A percentile compares a stretch with the other conserved stretches of the same genome.
Conservation (phyloP, 2,329 filamentous ascomycete genomes). For the Ophiobolus disseminans region DNA sequence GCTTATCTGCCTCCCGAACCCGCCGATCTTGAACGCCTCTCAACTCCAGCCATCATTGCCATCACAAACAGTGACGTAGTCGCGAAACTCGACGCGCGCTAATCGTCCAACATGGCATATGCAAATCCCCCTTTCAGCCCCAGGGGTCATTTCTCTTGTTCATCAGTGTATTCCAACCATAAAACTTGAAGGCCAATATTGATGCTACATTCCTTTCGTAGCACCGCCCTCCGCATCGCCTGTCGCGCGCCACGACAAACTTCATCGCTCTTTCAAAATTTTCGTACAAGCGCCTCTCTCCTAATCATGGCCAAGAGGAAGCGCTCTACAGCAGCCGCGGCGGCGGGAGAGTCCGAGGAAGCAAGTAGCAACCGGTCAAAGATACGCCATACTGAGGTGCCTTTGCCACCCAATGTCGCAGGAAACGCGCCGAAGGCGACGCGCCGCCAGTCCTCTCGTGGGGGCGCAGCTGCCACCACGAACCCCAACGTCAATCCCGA, state of each 20-base stretch:
- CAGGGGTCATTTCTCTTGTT: constrained; percentile 1
- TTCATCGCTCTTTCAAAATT: constrained; percentile 15
- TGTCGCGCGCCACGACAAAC: constrained; percentile 25
- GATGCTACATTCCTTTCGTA: constrained; percentile 38
- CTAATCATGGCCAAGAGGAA: constrained; percentile 43
- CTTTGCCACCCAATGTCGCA: constrained; percentile 28
- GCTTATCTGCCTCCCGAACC: constrained; percentile 18
- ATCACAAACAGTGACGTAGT: constrained; percentile 27
- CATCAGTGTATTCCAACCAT: constrained; percentile 7
- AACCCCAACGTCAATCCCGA: constrained; percentile 50
- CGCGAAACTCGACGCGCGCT: constrained; percentile 31
- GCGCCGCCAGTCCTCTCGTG: constrained; percentile 38
- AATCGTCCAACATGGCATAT: constrained; percentile 19
- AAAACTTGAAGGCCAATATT: constrained; percentile 23
- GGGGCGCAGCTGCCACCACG: constrained; percentile 23
- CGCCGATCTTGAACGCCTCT: constrained; percentile 10
- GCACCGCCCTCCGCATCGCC: constrained; percentile 23
- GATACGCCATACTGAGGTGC: constrained; percentile 31
- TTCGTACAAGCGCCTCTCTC: constrained; percentile 10
- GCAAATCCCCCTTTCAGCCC: constrained; percentile 11
- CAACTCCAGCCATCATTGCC: constrained; percentile 18
- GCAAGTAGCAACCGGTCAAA: constrained; percentile 16
- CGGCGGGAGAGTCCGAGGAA: constrained; percentile 3
- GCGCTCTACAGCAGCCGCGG: constrained; percentile 32
- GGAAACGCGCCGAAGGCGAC: constrained; percentile 20